These are phyloP conservation scores for Capronia epimyces DNA, from an alignment of 2,329 filamentous ascomycete species.

Conservation along the genomic window DNA sequence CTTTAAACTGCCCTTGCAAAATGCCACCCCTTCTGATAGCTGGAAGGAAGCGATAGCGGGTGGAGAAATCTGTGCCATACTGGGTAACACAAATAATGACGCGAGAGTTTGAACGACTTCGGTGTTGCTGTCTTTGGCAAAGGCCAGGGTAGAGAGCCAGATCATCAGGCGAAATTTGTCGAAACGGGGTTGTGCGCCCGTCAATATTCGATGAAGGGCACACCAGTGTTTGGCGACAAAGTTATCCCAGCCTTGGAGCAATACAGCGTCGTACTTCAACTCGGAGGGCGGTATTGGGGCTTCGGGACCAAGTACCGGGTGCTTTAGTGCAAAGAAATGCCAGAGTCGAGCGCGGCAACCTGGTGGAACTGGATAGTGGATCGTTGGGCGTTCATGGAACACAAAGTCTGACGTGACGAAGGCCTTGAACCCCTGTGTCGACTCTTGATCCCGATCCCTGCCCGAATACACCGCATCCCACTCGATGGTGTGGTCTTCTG, in stretches of 20 bases:
- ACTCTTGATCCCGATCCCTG: conserved; percentile 29
- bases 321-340: too few species aligned
- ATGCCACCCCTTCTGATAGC: too few species aligned
- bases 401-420: conserved; percentile 23
- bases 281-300: too few species aligned
- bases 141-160: conserved; percentile 32
- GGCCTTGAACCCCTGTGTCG: neutral
- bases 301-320: too few species aligned
- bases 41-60: too few species aligned
- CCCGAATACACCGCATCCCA: conserved; percentile 35
- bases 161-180: conserved; percentile 32
- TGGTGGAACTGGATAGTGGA: neutral
- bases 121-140: conserved; percentile 28
- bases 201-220: conserved; percentile 24
- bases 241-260: too few species aligned
- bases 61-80: too few species aligned
- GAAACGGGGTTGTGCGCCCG: neutral
- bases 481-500: conserved; percentile 33
- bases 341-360: conserved; percentile 10
- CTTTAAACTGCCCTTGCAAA: too few species aligned
- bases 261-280: too few species aligned
- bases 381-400: conserved; percentile 11
- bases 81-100: too few species aligned
- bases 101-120: conserved; percentile 23
- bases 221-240: too few species aligned